A percentile compares a stretch with the other conserved stretches of the same genome.
Conservation (phyloP, 2,329 filamentous ascomycete genomes). For the Alternaria triticimaculans region DNA sequence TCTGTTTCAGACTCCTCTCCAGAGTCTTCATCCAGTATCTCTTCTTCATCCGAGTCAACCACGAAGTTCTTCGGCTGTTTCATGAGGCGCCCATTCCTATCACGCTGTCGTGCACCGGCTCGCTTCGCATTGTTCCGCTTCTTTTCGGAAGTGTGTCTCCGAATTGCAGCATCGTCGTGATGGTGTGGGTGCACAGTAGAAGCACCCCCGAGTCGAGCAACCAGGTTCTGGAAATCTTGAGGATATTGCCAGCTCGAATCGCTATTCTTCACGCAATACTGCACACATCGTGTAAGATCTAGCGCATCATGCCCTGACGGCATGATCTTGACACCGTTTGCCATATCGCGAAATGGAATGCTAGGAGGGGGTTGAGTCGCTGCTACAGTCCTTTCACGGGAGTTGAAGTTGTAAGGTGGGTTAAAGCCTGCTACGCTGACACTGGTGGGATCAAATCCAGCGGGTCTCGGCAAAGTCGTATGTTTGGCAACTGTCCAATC, state of each 20-base stretch:
- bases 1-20: neutral
- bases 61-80: neutral
- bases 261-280: slow-evolving; percentile 20
- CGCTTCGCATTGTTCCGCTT: neutral
- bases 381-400: neutral
- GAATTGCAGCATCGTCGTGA: slow-evolving; percentile 15
- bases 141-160: slow-evolving; percentile 7
- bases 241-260: slow-evolving; percentile 30
- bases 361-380: neutral
- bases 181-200: slow-evolving; percentile 6
- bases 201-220: slow-evolving; percentile 19
- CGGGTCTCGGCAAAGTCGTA: slow-evolving; percentile 4
- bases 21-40: neutral
- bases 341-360: slow-evolving; percentile 26
- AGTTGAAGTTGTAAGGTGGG: neutral
- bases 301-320: slow-evolving; percentile 25
- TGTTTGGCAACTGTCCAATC: slow-evolving; percentile 25
- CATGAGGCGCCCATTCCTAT: slow-evolving; percentile 1
- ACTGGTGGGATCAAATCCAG: slow-evolving; percentile 15
- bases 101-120: neutral
- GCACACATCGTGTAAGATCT: slow-evolving; percentile 31
- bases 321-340: slow-evolving; percentile 16
- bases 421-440: slow-evolving; percentile 27
- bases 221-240: slow-evolving; percentile 16
- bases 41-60: slow-evolving; percentile 1